Percentiles rank a stretch among this genome's conserved stretches.
phyloP scores from a whole-genome alignment of 2,329 filamentous ascomycete species.

The Fusarium phyllophilum region DNA sequence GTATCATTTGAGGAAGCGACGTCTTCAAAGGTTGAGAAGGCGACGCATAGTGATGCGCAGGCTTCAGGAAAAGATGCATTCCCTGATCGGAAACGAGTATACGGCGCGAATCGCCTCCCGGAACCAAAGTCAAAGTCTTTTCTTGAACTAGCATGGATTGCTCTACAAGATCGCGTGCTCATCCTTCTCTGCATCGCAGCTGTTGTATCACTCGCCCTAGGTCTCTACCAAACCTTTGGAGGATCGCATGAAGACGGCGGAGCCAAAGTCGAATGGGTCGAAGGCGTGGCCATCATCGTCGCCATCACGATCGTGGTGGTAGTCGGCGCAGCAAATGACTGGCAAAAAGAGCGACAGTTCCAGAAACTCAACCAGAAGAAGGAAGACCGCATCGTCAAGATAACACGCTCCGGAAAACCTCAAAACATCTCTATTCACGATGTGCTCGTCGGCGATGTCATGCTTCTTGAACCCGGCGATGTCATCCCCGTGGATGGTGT shows the following conservation, averaged over 20 bases:
- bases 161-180: conserved; percentile 74
- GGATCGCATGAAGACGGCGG: conserved; percentile 53
- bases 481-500: conserved; percentile 76
- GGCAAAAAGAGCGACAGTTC: conserved; percentile 74
- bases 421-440: conserved; percentile 72
- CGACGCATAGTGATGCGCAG: neutral
- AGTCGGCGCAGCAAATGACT: conserved; percentile 73
- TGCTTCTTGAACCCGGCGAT: conserved; percentile 76
- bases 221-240: conserved; percentile 73
- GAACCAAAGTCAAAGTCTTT: conserved; percentile 70
- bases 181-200: conserved; percentile 74
- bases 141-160: conserved; percentile 70
- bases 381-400: conserved; percentile 72
- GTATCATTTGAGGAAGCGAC: conserved; percentile 76
- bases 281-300: conserved; percentile 74
- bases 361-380: conserved; percentile 70
- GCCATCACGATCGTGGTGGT: conserved; percentile 72
- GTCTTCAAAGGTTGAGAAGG: neutral
- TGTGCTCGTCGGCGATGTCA: conserved; percentile 74
- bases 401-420: conserved; percentile 72
- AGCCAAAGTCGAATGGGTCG: conserved; percentile 69
- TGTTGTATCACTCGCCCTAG: conserved; percentile 71
- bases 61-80: conserved; percentile 20
- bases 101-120: conserved; percentile 63
- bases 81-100: conserved; percentile 31